These are phyloP conservation scores for Wolfiporia cocos DNA, from an alignment of 1,284 basidiomycete genomes.

Conservation along the genomic window DNA sequence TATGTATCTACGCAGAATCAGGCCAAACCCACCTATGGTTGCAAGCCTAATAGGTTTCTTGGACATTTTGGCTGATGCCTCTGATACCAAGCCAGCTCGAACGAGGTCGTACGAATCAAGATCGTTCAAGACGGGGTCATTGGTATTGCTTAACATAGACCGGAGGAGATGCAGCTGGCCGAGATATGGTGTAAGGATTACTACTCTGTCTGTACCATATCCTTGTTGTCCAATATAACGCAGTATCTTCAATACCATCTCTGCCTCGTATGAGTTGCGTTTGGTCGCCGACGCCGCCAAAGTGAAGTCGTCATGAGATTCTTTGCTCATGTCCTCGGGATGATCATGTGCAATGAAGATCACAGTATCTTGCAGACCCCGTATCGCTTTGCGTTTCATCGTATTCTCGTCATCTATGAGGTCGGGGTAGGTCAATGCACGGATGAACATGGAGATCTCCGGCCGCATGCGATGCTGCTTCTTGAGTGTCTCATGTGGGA, in stretches of 20 bases:
- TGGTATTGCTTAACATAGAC: conserved; percentile 36
- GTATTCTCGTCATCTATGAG: conserved; percentile 49
- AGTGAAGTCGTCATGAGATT: conserved; percentile 39
- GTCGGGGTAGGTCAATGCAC: conserved; percentile 57
- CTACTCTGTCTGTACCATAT: conserved; percentile 51
- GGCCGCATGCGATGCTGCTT: conserved; percentile 67
- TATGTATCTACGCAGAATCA: not conserved
- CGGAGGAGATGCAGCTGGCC: conserved; percentile 54
- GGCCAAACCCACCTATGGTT: conserved; percentile 45
- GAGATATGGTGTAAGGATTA: conserved; percentile 60
- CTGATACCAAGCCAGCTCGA: conserved; percentile 42
- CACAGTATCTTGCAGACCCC: conserved; percentile 49
- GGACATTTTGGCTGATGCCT: conserved; percentile 28
- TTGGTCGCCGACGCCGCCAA: conserved; percentile 47
- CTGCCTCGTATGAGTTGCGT: conserved; percentile 46
- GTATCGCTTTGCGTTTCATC: conserved; percentile 38
- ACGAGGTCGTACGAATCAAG: conserved; percentile 53
- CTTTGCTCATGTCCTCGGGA: conserved; percentile 42
- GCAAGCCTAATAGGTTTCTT: conserved; percentile 46
- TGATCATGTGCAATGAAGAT: conserved; percentile 55
- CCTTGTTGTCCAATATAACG: conserved; percentile 62
- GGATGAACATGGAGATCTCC: conserved; percentile 55
- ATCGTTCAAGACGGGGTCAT: conserved; percentile 57
- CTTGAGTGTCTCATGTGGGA: conserved; percentile 50
- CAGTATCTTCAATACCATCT: conserved; percentile 60